Evolutionary conservation across 441 rosid species (phyloP).

Genomic region (Theobroma grandiflorum): DNA sequence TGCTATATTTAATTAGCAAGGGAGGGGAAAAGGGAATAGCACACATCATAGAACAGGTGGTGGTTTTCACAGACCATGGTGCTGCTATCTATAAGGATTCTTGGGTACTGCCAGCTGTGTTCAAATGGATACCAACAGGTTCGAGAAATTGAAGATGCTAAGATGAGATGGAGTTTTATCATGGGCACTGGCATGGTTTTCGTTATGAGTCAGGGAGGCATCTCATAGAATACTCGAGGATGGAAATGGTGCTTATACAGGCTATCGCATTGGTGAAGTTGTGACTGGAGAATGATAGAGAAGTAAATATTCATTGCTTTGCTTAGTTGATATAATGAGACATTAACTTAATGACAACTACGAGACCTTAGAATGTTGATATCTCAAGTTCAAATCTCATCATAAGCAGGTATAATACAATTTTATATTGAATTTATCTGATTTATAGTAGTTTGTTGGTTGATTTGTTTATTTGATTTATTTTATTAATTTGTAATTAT

Average conservation of each 20-base stretch:
- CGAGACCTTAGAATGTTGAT: too few relatives aligned
- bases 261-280: constrained; percentile 76
- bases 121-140: constrained; percentile 83
- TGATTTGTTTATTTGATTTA: too few relatives aligned
- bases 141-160: constrained; percentile 73
- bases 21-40: constrained; percentile 96
- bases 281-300: constrained; percentile 67
- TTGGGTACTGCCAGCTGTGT: constrained; percentile 76
- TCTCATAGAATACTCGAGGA: constrained; percentile 57
- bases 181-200: constrained; percentile 93
- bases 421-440: too few relatives aligned
- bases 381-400: too few relatives aligned
- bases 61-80: constrained; percentile 90
- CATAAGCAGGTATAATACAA: too few relatives aligned
- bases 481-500: too few relatives aligned
- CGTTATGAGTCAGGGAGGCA: constrained; percentile 64
- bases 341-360: too few relatives aligned
- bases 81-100: constrained; percentile 66
- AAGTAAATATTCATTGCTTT: too few relatives aligned
- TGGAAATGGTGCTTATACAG: constrained; percentile 44
- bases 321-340: too few relatives aligned
- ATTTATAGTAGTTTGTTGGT: too few relatives aligned
- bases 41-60: constrained; percentile 83
- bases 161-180: constrained; percentile 89
- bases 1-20: constrained; percentile 73